phyloP scores from a whole-genome alignment of 2,329 filamentous ascomycete species.

The Scedosporium dehoogii region DNA sequence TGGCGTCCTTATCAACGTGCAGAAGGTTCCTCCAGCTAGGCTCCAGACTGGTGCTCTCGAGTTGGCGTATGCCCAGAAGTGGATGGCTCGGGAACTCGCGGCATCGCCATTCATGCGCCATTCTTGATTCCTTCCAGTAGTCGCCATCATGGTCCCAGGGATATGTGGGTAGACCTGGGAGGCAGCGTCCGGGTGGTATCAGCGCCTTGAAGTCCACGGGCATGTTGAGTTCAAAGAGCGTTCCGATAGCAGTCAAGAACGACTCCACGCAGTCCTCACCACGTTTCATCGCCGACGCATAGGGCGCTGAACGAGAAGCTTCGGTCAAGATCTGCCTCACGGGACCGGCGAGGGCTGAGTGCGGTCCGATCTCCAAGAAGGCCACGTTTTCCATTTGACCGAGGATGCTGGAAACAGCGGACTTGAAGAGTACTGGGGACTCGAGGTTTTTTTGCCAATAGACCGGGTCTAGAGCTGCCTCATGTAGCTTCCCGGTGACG shows the following conservation, averaged over 20 bases:
- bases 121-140: slow-evolving; percentile 23
- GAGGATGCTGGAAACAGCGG: slow-evolving; percentile 7
- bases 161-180: slow-evolving; percentile 26
- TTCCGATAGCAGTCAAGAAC: slow-evolving; percentile 32
- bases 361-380: slow-evolving; percentile 18
- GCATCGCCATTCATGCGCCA: slow-evolving; percentile 18
- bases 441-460: slow-evolving; percentile 23
- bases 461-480: neutral
- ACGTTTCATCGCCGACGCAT: slow-evolving; percentile 11
- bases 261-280: slow-evolving; percentile 10
- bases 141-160: slow-evolving; percentile 23
- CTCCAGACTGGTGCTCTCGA: slow-evolving; percentile 13
- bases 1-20: slow-evolving; percentile 11
- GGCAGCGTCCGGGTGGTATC: neutral
- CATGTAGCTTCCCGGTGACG: slow-evolving; percentile 3
- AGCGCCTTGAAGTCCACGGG: slow-evolving; percentile 7
- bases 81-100: slow-evolving; percentile 23
- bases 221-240: slow-evolving; percentile 28
- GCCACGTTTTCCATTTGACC: neutral
- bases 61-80: slow-evolving; percentile 23
- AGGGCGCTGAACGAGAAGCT: slow-evolving; percentile 3
- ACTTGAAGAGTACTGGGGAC: slow-evolving; percentile 17
- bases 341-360: slow-evolving; percentile 14
- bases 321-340: slow-evolving; percentile 12
- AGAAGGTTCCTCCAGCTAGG: slow-evolving; percentile 18